Evolutionary conservation across 176 grass and related monocot species (phyloP), one percentile per base, ranked within the genome.

Genomic region (Phoenix roebelenii): DNA sequence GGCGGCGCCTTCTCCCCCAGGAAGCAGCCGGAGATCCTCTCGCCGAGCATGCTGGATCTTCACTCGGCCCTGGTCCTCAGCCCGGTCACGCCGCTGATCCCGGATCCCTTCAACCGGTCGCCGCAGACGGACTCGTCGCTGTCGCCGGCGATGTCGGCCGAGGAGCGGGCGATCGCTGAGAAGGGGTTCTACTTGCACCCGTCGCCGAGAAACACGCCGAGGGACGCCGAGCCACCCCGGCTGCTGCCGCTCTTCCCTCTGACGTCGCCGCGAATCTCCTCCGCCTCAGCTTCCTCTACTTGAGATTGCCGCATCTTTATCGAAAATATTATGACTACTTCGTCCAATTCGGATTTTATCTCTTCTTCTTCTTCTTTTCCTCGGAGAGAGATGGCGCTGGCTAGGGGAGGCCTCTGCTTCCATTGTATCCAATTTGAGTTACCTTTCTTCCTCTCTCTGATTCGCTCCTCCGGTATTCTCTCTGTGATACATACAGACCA

Each of bases 161-260:
- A 98, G 79, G 85, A 83, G 59, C 72, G 72, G 5, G 94, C 84
- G 59, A 98, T 98, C 62, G 84, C 87, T 18, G 79, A 93, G 73
- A 83, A 78, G 64, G 79, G 81, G 0, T 98, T 98, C 65, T 98
- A 88, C 76, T 76, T 98, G 52, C 94, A 93, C 79, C 94, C 94
- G 16, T 92, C 94, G 6, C 88, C 94, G 74, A 67, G 88, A 25
- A 20, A 20, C 4, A 25, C 64, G 24, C 50, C 17, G 4, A 52
- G 50, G 23, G 24, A 29, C 44, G 19, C 35, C 35, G 9, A 44
- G 10, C 35, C 35, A 1, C 35, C 35, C 35, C 9, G 58, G 14
- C 26, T 60, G 14, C 25, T 60, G 16, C 58, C 58, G 2, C 58
- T 60, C 2, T 60, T 60, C 5, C 58, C 58, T 1, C 26, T 60